phyloP scores from a whole-genome alignment of 2,329 filamentous ascomycete species.

The Talaromyces sp. region DNA sequence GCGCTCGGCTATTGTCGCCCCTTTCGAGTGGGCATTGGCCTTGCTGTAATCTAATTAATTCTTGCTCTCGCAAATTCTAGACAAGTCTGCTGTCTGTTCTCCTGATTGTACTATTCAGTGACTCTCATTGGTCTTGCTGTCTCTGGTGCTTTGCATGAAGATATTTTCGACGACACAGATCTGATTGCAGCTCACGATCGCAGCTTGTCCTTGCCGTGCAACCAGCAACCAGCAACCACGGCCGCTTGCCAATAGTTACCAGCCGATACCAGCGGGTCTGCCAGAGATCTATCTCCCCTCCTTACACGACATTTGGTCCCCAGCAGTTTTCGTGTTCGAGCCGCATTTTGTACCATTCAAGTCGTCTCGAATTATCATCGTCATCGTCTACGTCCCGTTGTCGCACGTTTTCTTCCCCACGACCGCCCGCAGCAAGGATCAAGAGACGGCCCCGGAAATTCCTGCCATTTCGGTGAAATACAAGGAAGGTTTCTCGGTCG shows the following conservation, averaged over 20 bases:
- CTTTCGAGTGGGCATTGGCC: slow-evolving; percentile 3
- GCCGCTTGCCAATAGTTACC: neutral
- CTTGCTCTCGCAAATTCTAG: neutral
- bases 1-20: slow-evolving; percentile 6
- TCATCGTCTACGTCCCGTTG: neutral
- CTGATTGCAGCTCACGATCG: neutral
- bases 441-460: neutral
- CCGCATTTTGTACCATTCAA: neutral
- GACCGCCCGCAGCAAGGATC: neutral
- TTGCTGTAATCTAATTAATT: neutral
- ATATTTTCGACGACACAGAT: neutral
- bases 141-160: neutral
- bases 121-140: neutral
- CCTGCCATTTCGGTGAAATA: neutral
- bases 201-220: slow-evolving; percentile 4
- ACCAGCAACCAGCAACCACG: neutral
- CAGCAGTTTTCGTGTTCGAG: neutral
- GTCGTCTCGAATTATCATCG: neutral
- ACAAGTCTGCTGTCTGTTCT: neutral
- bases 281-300: neutral
- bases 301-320: neutral
- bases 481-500: neutral
- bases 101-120: neutral
- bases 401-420: neutral
- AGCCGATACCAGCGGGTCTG: neutral